These are phyloP conservation scores for Pharus latifolius DNA, from an alignment of 176 grass and related monocot genomes.

Conservation along the genomic window DNA sequence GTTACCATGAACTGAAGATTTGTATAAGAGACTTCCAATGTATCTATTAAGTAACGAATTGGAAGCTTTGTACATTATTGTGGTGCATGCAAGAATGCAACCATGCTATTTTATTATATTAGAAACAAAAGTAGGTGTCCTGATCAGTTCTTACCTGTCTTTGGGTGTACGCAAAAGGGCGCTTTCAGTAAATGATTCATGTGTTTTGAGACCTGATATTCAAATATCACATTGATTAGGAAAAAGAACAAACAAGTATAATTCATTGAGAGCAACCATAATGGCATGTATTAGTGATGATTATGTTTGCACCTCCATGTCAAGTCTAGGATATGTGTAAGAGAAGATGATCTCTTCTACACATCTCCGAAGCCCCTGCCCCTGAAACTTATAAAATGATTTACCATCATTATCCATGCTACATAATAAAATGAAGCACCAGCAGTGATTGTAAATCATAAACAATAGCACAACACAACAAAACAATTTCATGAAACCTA, in stretches of 20 bases:
- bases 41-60: neutral
- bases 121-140: neutral
- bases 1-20: neutral
- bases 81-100: slow-evolving; percentile 5
- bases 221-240: neutral
- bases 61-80: neutral
- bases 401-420: neutral
- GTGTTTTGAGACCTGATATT: slow-evolving; percentile 76
- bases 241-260: neutral
- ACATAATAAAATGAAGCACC: neutral
- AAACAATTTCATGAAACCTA: neutral
- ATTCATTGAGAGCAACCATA: neutral
- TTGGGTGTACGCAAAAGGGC: slow-evolving; percentile 88
- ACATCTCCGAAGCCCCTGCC: slow-evolving; percentile 57
- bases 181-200: slow-evolving; percentile 99
- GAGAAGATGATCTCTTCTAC: slow-evolving; percentile 92
- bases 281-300: neutral
- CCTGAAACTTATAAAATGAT: slow-evolving; percentile 29
- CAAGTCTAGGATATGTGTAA: slow-evolving; percentile 95
- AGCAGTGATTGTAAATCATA: neutral
- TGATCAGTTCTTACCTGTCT: slow-evolving; percentile 51
- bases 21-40: neutral
- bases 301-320: slow-evolving; percentile 67
- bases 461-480: neutral
- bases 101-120: neutral